Base-by-base conservation (phyloP, 371 early-diverging fungal species). In the Syncephalis plumigaleata region DNA sequence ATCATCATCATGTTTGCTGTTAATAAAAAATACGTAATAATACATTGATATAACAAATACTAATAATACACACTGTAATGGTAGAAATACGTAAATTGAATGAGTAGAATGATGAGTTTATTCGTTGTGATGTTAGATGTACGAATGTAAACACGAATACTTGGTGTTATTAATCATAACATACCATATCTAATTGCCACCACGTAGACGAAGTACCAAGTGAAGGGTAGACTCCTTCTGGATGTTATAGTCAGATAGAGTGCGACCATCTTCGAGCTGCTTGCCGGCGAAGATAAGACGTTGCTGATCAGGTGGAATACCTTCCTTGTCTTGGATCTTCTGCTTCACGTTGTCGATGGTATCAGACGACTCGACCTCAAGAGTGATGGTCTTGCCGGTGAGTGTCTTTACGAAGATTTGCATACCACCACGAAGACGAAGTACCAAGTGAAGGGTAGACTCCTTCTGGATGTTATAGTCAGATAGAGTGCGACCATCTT, bases 321-420 rank as follows among this genome's bases (percentile, higher is more conserved):
- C 61, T 55, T 98, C 97, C 81, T 96, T 95, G 73, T 97, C 95
- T 69, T 98, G 97, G 53, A 98, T 97, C 79, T 94, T 96, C 54
- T 64, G 60, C 76, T 97, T 97, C 59, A 97, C 95, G 53, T 91
- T 86, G 31, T 92, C 85, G 64, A 95, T 93, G 58, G 87, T 85
- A 61, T 97, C 97, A 15, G 80, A 75, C n/a, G 84, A 76, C 69
- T 92, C 95, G 38, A 98, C 96, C 71, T 98, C 97, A 37, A 98
- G 77, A 50, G 96, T 93, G 59, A 94, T 96, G 55, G 95, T 94
- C 76, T 94, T 92, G 57, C 94, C 98, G 48, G 98, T 95, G 46
- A 97, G 87, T 58, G 98, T 97, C 79, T 96, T 97, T 52, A 97
- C 93, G 60, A 95, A 95, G 62, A 89, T 87, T 66, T 89, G 87